A percentile compares a stretch with the other conserved stretches of the same genome.
Conservation (phyloP, 805 yeast species). For the Alloascoidea africana region DNA sequence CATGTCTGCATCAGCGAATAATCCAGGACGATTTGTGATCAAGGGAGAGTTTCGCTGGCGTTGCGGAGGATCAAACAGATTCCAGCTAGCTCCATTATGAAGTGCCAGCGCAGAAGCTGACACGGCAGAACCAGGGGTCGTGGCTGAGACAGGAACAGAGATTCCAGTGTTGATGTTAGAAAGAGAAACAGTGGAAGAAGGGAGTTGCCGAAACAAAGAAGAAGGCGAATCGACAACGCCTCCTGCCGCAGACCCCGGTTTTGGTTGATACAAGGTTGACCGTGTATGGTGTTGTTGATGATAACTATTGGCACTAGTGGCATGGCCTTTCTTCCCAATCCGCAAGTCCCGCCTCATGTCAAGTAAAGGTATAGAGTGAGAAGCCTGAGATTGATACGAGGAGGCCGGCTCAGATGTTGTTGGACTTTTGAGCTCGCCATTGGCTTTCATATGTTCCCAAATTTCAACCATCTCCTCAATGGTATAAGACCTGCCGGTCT, state of each 20-base stretch:
- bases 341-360: slow-evolving; percentile 9
- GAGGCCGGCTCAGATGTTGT: slow-evolving; percentile 18
- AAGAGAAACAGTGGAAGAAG: not conserved
- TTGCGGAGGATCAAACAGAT: too few species aligned
- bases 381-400: slow-evolving; percentile 8
- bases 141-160: not conserved
- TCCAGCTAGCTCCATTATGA: not conserved
- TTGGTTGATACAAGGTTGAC: not conserved
- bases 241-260: too few species aligned
- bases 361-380: not conserved
- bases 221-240: not conserved
- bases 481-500: slow-evolving; percentile 28
- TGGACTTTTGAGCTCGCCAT: slow-evolving; percentile 14
- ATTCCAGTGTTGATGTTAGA: not conserved
- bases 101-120: not conserved
- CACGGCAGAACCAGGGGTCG: not conserved
- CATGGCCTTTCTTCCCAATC: too few species aligned
- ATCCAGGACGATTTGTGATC: too few species aligned
- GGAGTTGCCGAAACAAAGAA: not conserved
- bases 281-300: not conserved
- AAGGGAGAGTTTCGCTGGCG: too few species aligned
- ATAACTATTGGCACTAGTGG: not conserved
- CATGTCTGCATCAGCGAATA: too few species aligned
- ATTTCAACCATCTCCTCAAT: slow-evolving; percentile 38
- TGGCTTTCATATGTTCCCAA: slow-evolving; percentile 26